These are phyloP conservation scores for Pinus tabuliformis DNA, from an alignment of 75 land plant species.

Conservation along the genomic window DNA sequence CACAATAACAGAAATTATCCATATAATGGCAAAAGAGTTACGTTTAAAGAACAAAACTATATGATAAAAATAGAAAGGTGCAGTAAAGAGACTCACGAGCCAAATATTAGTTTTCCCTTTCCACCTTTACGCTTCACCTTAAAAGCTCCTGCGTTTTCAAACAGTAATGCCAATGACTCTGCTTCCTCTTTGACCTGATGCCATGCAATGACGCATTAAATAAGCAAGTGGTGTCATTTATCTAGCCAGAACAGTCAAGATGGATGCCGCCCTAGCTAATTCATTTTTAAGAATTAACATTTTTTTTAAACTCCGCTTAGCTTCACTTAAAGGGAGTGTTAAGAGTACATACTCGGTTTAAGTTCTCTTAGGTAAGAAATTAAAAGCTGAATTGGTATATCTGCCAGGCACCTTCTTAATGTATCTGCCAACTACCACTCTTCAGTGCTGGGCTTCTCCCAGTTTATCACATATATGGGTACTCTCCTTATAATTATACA, in stretches of 20 bases:
- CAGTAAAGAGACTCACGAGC: slow-evolving; percentile 46
- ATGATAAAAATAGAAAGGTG: background rate
- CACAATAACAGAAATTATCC: background rate
- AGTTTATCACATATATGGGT: too few species aligned
- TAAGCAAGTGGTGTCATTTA: background rate
- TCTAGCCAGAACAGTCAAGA: background rate
- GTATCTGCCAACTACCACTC: too few species aligned
- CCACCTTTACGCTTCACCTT: slow-evolving; percentile 82
- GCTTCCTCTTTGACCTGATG: slow-evolving; percentile 89
- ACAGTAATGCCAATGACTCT: slow-evolving; percentile 63
- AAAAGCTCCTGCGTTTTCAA: slow-evolving; percentile 82
- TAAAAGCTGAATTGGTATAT: too few species aligned
- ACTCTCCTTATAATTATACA: too few species aligned
- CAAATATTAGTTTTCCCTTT: slow-evolving; percentile 91
- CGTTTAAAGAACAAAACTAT: slow-evolving; percentile 5
- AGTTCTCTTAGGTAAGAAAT: too few species aligned
- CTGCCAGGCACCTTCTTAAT: too few species aligned
- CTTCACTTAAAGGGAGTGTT: too few species aligned
- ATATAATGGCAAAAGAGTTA: background rate
- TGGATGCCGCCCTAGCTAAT: background rate
- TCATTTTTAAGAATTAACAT: too few species aligned
- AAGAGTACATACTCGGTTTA: too few species aligned
- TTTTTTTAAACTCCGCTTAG: too few species aligned
- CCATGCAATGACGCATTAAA: slow-evolving; percentile 2
- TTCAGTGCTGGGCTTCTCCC: too few species aligned